phyloP scores from a whole-genome alignment of 768 basidiomycete species.

The Chlorophyllum brunneum region DNA sequence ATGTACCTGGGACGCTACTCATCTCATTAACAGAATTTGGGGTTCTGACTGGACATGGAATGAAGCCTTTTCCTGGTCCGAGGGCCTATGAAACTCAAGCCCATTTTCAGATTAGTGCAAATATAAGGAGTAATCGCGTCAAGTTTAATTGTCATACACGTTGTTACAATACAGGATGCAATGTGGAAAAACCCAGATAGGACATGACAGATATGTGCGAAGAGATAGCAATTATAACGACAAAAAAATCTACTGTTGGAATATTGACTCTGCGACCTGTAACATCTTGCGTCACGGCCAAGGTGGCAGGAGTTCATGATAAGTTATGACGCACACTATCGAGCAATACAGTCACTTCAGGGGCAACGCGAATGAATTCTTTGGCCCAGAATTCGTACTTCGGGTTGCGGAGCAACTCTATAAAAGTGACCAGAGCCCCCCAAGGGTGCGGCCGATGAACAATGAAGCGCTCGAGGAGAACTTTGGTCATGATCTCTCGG shows the following conservation, averaged over 20 bases:
- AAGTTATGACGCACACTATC: conserved; percentile 60
- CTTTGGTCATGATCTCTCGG: conserved; percentile 81
- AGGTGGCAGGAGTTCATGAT: conserved; percentile 9
- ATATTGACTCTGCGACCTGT: conserved; percentile 76
- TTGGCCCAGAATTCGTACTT: conserved; percentile 92
- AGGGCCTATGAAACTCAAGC: conserved; percentile 13
- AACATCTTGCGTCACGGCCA: conserved; percentile 15
- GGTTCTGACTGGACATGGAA: conserved; percentile 29
- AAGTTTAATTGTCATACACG: conserved; percentile 29
- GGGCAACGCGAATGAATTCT: conserved; percentile 78
- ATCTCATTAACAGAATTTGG: conserved; percentile 19
- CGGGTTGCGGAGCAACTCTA: conserved; percentile 86
- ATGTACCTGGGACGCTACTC: neutral
- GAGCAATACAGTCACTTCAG: conserved; percentile 81
- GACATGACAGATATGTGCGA: conserved; percentile 69
- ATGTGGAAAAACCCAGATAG: conserved; percentile 56
- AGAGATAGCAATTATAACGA: conserved; percentile 68
- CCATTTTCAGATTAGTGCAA: neutral
- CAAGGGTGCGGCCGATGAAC: conserved; percentile 95
- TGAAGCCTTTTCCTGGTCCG: conserved; percentile 10
- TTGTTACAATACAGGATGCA: conserved; percentile 88
- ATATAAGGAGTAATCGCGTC: neutral
- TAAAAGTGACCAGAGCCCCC: conserved; percentile 92
- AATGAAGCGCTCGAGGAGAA: conserved; percentile 90
- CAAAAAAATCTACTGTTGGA: conserved; percentile 67